Base-by-base conservation (phyloP, 306 rosid genomes). In the Prunus fruticosa region DNA sequence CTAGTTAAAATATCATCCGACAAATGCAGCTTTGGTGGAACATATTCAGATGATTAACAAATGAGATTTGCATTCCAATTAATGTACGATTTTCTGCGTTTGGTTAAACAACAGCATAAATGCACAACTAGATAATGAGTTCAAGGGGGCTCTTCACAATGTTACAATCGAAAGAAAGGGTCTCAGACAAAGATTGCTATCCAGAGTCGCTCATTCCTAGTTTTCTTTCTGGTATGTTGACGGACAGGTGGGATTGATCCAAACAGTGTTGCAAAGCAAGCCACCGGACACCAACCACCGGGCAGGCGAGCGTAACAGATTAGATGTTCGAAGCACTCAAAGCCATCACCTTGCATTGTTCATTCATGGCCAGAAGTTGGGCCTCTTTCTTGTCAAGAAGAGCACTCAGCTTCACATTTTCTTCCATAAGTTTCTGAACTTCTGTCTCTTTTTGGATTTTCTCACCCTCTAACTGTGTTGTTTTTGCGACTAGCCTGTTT, bases 341-440 rank as follows among this genome's bases (percentile, higher is more conserved):
- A 32, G 99, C 99, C 99, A 96, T 92, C 81, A 96, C 90, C 86
- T 96, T 96, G 89, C 99, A 96, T 71, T 96, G 99, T 85, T 92
- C 98, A 80, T 96, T 92, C 96, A 85, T 80, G 79, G 99, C 99
- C 77, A 92, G 76, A 81, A 96, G 90, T 78, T 96, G 99, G 67
- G 99, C 99, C 88, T 92, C 99, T 86, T 96, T 96, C 91, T 96
- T 96, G 93, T 96, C 98, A 64, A 96, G 98, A 86, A 89, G 86
- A 79, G 98, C 87, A 76, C 87, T 96, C 86, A 96, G 84, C 88
- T 83, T 88, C 87, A 88, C 91, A 81, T 96, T 96, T 81, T 92
- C 99, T 79, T 92, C 89, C 99, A 96, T 91, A 10, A 96, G 97
- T 78, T 91, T 96, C 88, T 92, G 99, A 76, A 92, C 99, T 88